phyloP scores from a whole-genome alignment of 305 asterid species.

The Withania somnifera region DNA sequence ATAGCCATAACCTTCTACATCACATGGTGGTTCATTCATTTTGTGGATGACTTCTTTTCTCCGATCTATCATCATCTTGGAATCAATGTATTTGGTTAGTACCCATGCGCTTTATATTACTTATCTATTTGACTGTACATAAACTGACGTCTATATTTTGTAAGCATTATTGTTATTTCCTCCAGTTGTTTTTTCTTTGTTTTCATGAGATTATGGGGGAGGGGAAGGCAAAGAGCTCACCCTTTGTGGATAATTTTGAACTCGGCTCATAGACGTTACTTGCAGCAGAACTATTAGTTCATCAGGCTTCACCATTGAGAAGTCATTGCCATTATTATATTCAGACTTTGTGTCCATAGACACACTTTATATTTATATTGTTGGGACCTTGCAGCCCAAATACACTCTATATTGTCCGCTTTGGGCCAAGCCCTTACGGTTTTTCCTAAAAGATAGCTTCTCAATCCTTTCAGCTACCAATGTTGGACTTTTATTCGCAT shows the following conservation, averaged over 20 bases:
- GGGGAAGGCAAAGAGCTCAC: background rate
- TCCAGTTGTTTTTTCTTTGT: background rate
- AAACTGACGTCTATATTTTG: background rate
- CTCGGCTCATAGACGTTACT: background rate
- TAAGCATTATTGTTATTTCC: background rate
- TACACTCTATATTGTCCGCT: too few species aligned
- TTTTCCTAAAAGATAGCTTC: too few species aligned
- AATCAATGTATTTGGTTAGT: slow-evolving; percentile 10
- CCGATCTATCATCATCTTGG: slow-evolving; percentile 12
- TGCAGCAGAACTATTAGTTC: background rate
- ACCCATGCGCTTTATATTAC: background rate
- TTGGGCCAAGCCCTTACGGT: too few species aligned
- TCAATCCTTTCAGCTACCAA: too few species aligned
- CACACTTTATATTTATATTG: background rate
- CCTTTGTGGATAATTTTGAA: background rate
- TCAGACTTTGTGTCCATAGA: background rate
- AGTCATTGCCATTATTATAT: background rate
- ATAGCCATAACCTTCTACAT: slow-evolving; percentile 14
- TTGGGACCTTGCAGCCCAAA: too few species aligned
- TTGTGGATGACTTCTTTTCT: slow-evolving; percentile 14
- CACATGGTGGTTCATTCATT: slow-evolving; percentile 17
- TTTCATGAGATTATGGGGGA: background rate
- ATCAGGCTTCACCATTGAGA: background rate
- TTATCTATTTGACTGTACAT: background rate
- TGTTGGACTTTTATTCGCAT: too few species aligned